Percentiles rank a stretch among this genome's conserved stretches.
These are phyloP conservation scores for Annona cherimola DNA, from an alignment of 164 flowering plant species.

Conservation along the genomic window DNA sequence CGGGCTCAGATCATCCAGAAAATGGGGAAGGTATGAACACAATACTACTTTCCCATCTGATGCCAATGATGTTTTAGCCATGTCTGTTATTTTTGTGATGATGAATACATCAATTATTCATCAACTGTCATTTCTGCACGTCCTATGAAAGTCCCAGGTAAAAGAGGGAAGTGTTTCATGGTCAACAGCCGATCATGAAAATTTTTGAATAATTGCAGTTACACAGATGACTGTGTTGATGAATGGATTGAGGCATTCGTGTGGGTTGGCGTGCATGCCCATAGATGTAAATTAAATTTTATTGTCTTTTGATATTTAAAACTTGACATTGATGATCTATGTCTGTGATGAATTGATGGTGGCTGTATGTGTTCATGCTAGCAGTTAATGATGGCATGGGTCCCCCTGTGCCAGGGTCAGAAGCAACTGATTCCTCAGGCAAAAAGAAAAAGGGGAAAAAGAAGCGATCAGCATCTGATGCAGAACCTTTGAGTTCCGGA, in stretches of 20 bases:
- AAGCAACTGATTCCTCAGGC: conserved; percentile 12
- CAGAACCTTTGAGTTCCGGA: conserved; percentile 14
- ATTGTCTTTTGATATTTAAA: not conserved
- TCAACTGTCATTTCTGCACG: too few species aligned
- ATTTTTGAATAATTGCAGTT: not conserved
- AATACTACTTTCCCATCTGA: not conserved
- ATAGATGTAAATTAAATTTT: too few species aligned
- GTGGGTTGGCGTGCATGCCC: not conserved
- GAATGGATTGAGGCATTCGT: not conserved
- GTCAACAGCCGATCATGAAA: not conserved
- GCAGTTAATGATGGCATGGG: conserved; percentile 8
- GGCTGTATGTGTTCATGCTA: not conserved
- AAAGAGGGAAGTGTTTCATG: not conserved
- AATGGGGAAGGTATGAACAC: conserved; percentile 9
- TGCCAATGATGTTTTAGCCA: too few species aligned
- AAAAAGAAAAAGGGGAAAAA: conserved; percentile 27
- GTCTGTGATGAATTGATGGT: not conserved
- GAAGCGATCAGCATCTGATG: conserved; percentile 39
- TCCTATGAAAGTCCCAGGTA: not conserved
- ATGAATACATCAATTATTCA: too few species aligned
- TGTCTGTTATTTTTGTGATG: too few species aligned
- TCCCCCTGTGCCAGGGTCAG: conserved; percentile 8
- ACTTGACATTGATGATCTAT: not conserved
- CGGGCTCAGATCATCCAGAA: conserved; percentile 8
- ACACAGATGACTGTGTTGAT: not conserved